phyloP scores from a whole-genome alignment of 2,329 filamentous ascomycete species.

The Hypoxylon sp. region DNA sequence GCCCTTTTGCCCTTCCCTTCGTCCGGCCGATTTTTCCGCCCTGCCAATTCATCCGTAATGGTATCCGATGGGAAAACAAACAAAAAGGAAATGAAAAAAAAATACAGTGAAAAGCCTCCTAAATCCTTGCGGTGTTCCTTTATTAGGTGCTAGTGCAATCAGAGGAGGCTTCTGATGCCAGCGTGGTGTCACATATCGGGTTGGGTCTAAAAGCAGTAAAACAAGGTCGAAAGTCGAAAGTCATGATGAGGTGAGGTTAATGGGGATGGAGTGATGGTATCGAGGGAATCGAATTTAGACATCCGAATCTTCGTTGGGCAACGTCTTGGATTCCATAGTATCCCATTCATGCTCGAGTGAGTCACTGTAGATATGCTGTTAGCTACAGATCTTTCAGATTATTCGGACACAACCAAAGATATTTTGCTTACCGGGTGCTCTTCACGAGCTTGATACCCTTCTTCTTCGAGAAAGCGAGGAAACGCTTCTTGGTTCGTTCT shows the following conservation, averaged over 20 bases:
- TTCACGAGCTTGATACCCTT: slow-evolving; percentile 61
- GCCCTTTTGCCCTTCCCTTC: slow-evolving; percentile 41
- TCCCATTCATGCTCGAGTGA: slow-evolving; percentile 51
- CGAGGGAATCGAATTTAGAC: slow-evolving; percentile 10
- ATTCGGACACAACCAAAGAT: neutral
- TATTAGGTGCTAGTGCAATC: slow-evolving; percentile 34
- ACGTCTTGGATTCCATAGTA: slow-evolving; percentile 50
- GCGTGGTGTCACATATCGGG: slow-evolving; percentile 1
- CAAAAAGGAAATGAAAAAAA: slow-evolving; percentile 15
- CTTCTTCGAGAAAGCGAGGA: slow-evolving; percentile 64
- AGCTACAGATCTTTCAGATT: slow-evolving; percentile 9
- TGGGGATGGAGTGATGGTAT: neutral
- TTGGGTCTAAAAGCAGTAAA: slow-evolving; percentile 18
- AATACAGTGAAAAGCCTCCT: slow-evolving; percentile 26
- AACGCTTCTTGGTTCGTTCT: slow-evolving; percentile 67
- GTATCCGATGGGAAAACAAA: slow-evolving; percentile 10
- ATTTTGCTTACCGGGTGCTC: slow-evolving; percentile 58
- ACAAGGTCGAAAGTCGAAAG: neutral
- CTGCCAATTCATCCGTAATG: slow-evolving; percentile 37
- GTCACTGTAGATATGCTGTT: slow-evolving; percentile 35
- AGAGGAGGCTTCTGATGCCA: slow-evolving; percentile 9
- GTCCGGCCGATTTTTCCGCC: slow-evolving; percentile 41
- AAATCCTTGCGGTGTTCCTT: slow-evolving; percentile 43
- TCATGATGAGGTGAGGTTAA: neutral
- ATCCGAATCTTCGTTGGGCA: slow-evolving; percentile 49